Evolutionary conservation across 179 eudicot species (phyloP), one percentile per base, ranked within the genome.

Genomic region (Actinidia chinensis): DNA sequence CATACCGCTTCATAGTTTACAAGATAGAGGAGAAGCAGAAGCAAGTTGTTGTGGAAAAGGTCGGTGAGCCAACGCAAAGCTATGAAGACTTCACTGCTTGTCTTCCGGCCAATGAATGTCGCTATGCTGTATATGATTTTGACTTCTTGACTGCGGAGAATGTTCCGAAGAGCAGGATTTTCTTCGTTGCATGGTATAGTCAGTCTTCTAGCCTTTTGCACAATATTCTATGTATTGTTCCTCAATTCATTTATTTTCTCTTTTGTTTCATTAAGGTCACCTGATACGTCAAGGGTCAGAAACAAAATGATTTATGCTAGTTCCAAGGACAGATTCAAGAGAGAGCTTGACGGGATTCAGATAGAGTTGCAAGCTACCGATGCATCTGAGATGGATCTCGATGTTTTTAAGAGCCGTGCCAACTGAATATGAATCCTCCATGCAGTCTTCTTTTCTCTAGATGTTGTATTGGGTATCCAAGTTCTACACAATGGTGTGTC

Each of bases 321-420:
- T 80, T 86, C 89, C 50, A 86, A 86, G 84, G 89, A 86, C 64
- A 86, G 89, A 36, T 86, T 86, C 63, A 86, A 86, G 85, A 84
- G 89, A 80, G 89, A 86, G 76, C 85, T 86, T 3, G 89, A 86
- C 67, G 89, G 89, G 40, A 86, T 86, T 61, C 89, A 86, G 76
- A 76, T 86, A 20, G 89, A 86, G 63, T 68, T 84, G 73, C 87
- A 87, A 72, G 89, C 87, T 23, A 87, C 89, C 22, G 89, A 87
- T 75, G 87, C 89, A 58, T 78, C 87, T 75, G 89, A 87, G 77
- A 87, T 87, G 85, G 84, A 76, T 14, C 84, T 87, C 20, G 89
- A 87, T 66, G 87, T 87, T 33, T 76, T 87, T 10, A 87, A 73
- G 74, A 81, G 88, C 77, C 88, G 90, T 36, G 88, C 79, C 51